Evolutionary conservation across 2,329 filamentous ascomycete genomes (phyloP), one percentile per base, ranked within the genome.

Genomic region (Polychaeton citri): DNA sequence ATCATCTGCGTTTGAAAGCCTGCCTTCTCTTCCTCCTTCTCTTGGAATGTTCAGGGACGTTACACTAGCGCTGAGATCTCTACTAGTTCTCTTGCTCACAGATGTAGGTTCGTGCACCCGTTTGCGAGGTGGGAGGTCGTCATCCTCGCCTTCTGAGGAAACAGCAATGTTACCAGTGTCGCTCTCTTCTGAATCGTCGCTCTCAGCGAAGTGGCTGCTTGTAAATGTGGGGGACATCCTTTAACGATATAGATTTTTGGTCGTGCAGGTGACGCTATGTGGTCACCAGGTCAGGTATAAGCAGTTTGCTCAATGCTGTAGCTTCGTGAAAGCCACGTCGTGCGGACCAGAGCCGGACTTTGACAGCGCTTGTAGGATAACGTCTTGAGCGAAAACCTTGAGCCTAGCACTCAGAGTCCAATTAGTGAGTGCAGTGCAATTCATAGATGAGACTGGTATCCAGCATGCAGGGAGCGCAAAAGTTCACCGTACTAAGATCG

Each of bases 71-170:
- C 41, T 45, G 26, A 53, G 36, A 24, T 53, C 50, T 35, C 33
- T 38, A 13, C 48, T 50, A 13, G 51, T 47, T 30, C 45, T 40
- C 24, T 44, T 37, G 30, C 47, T 38, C 7, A 53, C 34, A n/a
- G 45, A 43, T 13, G 41, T 44, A 5, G 42, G 44, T 38, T 55
- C 51, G 39, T 52, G 47, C 30, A 46, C 30, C 21, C 42, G 35
- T 2, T 38, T 18, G 16, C 45, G 44, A 17, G 39, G 46, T 13
- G 38, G 47, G 20, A 34, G 40, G n/a, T 51, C 49, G 21, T 43
- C 48, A n/a, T n/a, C n/a, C 28, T 51, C 50, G 40, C 18, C 18
- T 15, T 10, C 30, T 16, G 30, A 32, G 12, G 30, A 32, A 16
- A 32, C 30, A 10, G 30, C 30, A 10, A 32, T 6, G 17, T 32